phyloP scores from a whole-genome alignment of 495 filamentous ascomycete species.

The Cudoniella acicularis region DNA sequence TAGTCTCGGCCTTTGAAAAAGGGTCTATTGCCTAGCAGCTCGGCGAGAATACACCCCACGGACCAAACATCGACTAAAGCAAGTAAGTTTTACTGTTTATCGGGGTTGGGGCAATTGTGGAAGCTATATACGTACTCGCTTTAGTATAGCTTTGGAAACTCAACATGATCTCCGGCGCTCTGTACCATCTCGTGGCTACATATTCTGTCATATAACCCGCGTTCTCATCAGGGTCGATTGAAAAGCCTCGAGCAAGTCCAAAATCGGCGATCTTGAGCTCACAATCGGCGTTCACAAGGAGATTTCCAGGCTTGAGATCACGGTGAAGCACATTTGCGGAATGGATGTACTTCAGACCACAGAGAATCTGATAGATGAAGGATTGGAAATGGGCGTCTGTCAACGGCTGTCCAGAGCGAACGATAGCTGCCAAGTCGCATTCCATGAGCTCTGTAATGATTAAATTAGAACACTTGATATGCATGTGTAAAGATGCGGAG shows the following conservation, averaged over 20 bases:
- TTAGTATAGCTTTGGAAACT: slow-evolving; percentile 99
- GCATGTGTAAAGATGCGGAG: neutral
- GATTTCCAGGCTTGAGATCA: slow-evolving; percentile 94
- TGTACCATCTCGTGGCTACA: slow-evolving; percentile 97
- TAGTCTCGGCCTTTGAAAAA: slow-evolving; percentile 99
- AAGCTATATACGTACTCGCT: slow-evolving; percentile 87
- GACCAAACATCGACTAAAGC: slow-evolving; percentile 93
- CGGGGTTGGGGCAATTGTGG: no score
- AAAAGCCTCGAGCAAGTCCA: slow-evolving; percentile 91
- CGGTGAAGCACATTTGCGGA: slow-evolving; percentile 96
- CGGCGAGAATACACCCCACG: slow-evolving; percentile 94
- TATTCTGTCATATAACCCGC: slow-evolving; percentile 99
- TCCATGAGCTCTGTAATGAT: slow-evolving; percentile 95
- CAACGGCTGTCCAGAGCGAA: slow-evolving; percentile 90
- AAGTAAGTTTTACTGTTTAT: neutral
- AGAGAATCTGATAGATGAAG: slow-evolving; percentile 95
- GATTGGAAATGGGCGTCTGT: slow-evolving; percentile 96
- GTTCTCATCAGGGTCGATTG: slow-evolving; percentile 95
- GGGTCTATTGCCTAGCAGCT: slow-evolving; percentile 90
- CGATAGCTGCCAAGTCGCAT: slow-evolving; percentile 97
- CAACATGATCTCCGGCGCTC: slow-evolving; percentile 98
- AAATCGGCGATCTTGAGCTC: slow-evolving; percentile 99
- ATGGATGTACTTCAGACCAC: slow-evolving; percentile 97
- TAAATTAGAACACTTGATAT: slow-evolving; percentile 15
- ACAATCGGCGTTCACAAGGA: slow-evolving; percentile 97